Evolutionary conservation across 2,329 filamentous ascomycete species (phyloP), one percentile per base, ranked within the genome.

Genomic region (Colletotrichum abscissum): DNA sequence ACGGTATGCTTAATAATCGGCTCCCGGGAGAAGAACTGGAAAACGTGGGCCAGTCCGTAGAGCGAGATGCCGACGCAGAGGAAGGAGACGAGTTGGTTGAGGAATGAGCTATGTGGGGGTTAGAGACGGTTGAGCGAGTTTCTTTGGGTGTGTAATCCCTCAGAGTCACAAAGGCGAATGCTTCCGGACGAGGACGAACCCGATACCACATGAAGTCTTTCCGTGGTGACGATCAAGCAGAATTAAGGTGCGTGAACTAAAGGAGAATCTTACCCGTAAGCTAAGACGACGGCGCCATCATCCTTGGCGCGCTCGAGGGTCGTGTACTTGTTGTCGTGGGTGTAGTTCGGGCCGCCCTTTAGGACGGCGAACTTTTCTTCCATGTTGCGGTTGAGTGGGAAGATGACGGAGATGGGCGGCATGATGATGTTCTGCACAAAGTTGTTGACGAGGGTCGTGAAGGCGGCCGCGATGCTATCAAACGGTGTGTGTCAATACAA

Each of bases 361-460:
- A 94, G 81, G 7, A 94, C 88, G 0, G 92, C 89, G 79, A 95
- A 95, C 80, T 94, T 94, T 82, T 94, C 90, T 78, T 93, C 91
- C 78, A 95, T 87, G 79, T 94, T 94, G 75, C 89, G 89, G 77
- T 92, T 89, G 69, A 94, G 83, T 62, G 93, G 93, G 5, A 93
- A 87, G 26, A 95, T 83, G 55, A 94, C 83, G 2, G 92, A 93
- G 33, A 95, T 84, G 0, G 93, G 86, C 5, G 93, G 93, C 74
- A 94, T 88, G 58, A 94, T 83, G 42, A 94, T 88, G 77, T 94
- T 92, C 74, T 88, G 90, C 66, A 94, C 92, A 78, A 94, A 92
- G 9, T 90, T 92, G 70, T 92, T 94, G 69, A 94, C 91, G 59
- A 94, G 87, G 69, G 90, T 87, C 4, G 92, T 94, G 80, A 95